Evolutionary conservation across 2,329 filamentous ascomycete species (phyloP).

Genomic region (Scytalidium lignicola): DNA sequence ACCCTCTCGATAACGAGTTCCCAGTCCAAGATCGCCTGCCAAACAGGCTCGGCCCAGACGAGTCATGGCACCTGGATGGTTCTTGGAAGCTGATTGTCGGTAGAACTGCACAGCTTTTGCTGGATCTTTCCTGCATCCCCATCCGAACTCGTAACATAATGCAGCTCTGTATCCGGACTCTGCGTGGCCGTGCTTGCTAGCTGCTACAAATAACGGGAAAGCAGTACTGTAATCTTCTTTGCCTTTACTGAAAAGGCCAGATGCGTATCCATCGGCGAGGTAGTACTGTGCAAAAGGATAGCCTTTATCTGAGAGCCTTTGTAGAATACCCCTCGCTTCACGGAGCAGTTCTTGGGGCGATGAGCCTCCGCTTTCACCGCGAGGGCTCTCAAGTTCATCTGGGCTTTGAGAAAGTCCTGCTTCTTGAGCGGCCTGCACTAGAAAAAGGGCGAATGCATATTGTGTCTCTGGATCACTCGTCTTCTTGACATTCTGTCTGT

Average conservation of each 20-base stretch:
- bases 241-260: conserved; percentile 90
- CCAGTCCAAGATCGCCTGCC: conserved; percentile 75
- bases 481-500: conserved; percentile 94
- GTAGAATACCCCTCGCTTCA: conserved; percentile 85
- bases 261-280: conserved; percentile 88
- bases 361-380: conserved; percentile 40
- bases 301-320: conserved; percentile 76
- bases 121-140: conserved; percentile 87
- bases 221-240: conserved; percentile 88
- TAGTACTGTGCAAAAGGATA: conserved; percentile 99
- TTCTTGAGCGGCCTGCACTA: conserved; percentile 85
- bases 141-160: conserved; percentile 96
- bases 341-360: conserved; percentile 66
- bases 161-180: conserved; percentile 92
- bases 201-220: conserved; percentile 87
- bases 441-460: conserved; percentile 93
- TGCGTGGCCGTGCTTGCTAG: conserved; percentile 94
- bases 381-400: conserved; percentile 44
- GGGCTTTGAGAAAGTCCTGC: conserved; percentile 53
- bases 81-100: conserved; percentile 83
- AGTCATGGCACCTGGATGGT: conserved; percentile 91
- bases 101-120: conserved; percentile 93
- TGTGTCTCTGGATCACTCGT: conserved; percentile 85
- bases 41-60: conserved; percentile 87
- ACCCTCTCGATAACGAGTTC: conserved; percentile 79